Percentiles rank a stretch among this genome's conserved stretches.
Evolutionary conservation across 202 grass and related monocot genomes (phyloP).

Genomic region (Hordeum pubiflorum): DNA sequence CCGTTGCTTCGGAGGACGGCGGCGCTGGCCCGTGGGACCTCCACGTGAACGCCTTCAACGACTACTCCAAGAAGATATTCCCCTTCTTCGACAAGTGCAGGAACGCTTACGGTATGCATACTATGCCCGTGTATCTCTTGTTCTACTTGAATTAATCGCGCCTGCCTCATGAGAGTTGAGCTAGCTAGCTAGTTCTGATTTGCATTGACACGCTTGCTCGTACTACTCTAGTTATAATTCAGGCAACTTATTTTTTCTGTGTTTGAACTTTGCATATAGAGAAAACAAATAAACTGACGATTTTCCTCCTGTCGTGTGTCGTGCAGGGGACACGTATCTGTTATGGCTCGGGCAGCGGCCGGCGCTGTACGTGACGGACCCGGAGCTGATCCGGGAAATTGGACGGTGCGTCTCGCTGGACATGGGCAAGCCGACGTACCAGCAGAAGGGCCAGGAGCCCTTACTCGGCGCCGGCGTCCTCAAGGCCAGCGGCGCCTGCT

Average conservation of each 20-base stretch:
- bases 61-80: conserved; percentile 70
- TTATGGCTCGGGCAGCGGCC: conserved; percentile 63
- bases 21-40: conserved; percentile 10
- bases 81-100: conserved; percentile 85
- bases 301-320: not conserved
- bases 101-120: conserved; percentile 66
- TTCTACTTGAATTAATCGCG: too few relatives aligned
- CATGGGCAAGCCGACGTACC: conserved; percentile 73
- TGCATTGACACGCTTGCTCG: too few relatives aligned
- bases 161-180: too few relatives aligned
- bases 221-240: too few relatives aligned
- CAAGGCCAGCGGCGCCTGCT: conserved; percentile 62
- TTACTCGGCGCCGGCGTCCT: conserved; percentile 73
- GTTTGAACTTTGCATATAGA: too few relatives aligned
- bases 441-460: conserved; percentile 79
- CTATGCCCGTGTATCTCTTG: not conserved
- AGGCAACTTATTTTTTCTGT: too few relatives aligned
- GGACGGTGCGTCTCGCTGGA: conserved; percentile 58
- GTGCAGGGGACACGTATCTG: conserved; percentile 56
- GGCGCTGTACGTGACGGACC: conserved; percentile 73
- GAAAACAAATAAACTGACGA: too few relatives aligned
- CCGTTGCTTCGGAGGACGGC: conserved; percentile 3
- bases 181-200: too few relatives aligned
- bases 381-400: conserved; percentile 68
- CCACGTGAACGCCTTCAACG: conserved; percentile 41